These are phyloP conservation scores for Diaporthe eres DNA, from an alignment of 2,329 filamentous ascomycete genomes.

Conservation along the genomic window DNA sequence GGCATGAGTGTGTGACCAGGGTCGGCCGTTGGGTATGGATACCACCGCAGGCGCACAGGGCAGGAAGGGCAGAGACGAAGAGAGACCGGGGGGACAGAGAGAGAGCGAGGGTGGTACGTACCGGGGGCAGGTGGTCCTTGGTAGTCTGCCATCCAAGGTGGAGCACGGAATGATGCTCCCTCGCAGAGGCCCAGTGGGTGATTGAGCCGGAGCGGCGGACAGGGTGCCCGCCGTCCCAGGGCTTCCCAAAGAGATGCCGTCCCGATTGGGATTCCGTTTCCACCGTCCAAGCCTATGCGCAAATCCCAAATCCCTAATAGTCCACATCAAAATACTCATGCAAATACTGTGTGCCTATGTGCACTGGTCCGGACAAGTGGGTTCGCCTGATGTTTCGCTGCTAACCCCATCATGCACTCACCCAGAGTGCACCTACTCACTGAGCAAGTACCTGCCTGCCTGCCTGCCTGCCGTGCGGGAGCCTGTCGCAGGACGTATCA, in stretches of 20 bases:
- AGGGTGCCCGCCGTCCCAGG: conserved; percentile 29
- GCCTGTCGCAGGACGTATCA: not conserved
- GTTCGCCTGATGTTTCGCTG: conserved; percentile 6
- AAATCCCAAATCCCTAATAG: not conserved
- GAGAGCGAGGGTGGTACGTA: conserved; percentile 32
- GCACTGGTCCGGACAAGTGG: not conserved
- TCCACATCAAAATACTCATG: not conserved
- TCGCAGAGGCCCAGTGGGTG: conserved; percentile 26
- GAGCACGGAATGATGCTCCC: conserved; percentile 27
- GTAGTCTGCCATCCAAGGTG: conserved; percentile 26
- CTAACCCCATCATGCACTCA: not conserved
- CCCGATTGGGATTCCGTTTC: conserved; percentile 37
- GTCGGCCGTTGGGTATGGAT: conserved; percentile 39
- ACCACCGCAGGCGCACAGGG: conserved; percentile 3
- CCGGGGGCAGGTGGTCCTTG: not conserved
- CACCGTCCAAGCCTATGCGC: conserved; percentile 15
- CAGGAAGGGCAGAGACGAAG: not conserved
- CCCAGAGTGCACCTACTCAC: not conserved
- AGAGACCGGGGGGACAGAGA: not conserved
- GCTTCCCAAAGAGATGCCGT: conserved; percentile 2
- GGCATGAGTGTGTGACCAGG: conserved; percentile 36
- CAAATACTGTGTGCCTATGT: not conserved
- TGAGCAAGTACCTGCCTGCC: not conserved
- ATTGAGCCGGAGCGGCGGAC: conserved; percentile 35
- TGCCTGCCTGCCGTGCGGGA: not conserved